Percentiles rank a stretch among this genome's conserved stretches.
These are phyloP conservation scores for Triadica sebifera DNA, from an alignment of 345 rosid species.

Conservation along the genomic window DNA sequence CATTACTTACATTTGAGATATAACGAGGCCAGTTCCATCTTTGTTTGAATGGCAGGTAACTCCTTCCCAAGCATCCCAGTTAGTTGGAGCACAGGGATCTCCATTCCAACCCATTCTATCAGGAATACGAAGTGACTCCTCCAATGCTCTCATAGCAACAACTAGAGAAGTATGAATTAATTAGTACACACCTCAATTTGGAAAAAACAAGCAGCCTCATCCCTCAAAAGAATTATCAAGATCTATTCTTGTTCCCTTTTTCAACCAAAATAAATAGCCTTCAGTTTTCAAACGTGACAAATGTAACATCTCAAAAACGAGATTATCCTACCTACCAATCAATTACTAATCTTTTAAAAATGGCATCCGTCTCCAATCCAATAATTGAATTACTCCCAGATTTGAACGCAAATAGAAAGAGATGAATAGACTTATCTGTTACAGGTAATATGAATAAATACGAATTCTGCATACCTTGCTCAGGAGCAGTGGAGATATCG, in stretches of 20 bases:
- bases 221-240: not conserved
- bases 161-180: constrained; percentile 34
- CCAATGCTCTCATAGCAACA: constrained; percentile 84
- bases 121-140: constrained; percentile 81
- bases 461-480: constrained; percentile 53
- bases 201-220: not conserved
- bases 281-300: not conserved
- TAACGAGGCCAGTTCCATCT: constrained; percentile 63
- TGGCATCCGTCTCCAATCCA: not conserved
- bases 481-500: constrained; percentile 73
- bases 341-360: not conserved
- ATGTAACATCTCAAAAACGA: not conserved
- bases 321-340: not conserved
- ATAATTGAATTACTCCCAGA: not conserved
- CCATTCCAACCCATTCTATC: constrained; percentile 99
- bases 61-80: constrained; percentile 99
- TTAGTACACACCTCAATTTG: not conserved
- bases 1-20: constrained; percentile 77
- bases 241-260: not conserved
- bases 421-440: not conserved
- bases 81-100: constrained; percentile 98
- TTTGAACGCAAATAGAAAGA: not conserved
- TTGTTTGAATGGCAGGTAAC: constrained; percentile 69
- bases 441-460: not conserved
- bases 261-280: not conserved